Evolutionary conservation across 352 stramenopile genomes (phyloP).

Genomic region (Hyaloperonospora brassicae): DNA sequence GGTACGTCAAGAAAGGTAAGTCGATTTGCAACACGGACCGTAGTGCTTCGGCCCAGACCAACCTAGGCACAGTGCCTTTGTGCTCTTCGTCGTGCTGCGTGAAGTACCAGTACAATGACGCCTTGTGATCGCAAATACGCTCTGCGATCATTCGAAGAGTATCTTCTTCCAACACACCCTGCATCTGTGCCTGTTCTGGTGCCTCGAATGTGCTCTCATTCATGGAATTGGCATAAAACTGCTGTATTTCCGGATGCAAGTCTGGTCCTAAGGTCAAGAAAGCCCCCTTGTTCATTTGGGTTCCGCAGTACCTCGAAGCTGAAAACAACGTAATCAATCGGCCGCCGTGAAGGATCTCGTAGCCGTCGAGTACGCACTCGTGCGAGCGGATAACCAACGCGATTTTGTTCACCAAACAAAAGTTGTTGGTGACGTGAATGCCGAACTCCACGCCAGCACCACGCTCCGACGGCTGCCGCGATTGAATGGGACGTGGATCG

Average conservation of each 20-base stretch:
- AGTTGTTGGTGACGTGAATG: constrained; percentile 90
- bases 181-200: constrained; percentile 58
- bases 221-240: constrained; percentile 89
- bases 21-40: constrained; percentile 88
- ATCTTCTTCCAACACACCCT: constrained; percentile 81
- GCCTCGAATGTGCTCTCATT: constrained; percentile 72
- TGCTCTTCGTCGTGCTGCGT: constrained; percentile 89
- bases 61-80: constrained; percentile 71
- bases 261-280: constrained; percentile 88
- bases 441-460: constrained; percentile 91
- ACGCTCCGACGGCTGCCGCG: constrained; percentile 72
- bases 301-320: constrained; percentile 88
- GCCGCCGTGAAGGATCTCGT: constrained; percentile 85
- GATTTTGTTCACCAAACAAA: constrained; percentile 89
- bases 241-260: constrained; percentile 89
- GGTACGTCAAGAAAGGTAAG: constrained; percentile 86
- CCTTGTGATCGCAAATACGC: constrained; percentile 87
- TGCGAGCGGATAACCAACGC: constrained; percentile 90
- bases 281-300: constrained; percentile 89
- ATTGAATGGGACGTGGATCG: constrained; percentile 76
- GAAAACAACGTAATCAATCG: constrained; percentile 89
- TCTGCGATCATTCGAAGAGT: constrained; percentile 91
- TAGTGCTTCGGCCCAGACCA: constrained; percentile 88
- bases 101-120: constrained; percentile 91
- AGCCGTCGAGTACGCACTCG: constrained; percentile 89